Evolutionary conservation across 441 rosid genomes (phyloP).

Genomic region (Pelargonium australe): DNA sequence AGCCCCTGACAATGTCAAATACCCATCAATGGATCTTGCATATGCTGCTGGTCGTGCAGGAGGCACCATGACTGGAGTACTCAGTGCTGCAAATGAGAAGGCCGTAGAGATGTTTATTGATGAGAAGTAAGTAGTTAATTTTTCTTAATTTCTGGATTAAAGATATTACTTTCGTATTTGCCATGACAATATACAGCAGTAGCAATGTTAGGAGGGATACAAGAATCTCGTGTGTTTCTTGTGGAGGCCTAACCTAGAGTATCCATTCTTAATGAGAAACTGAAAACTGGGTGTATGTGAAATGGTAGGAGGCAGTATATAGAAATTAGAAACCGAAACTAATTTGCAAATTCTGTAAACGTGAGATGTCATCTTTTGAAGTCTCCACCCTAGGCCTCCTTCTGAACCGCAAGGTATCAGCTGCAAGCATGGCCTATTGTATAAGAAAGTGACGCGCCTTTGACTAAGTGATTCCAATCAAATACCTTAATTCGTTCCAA

Average conservation of each 20-base stretch:
- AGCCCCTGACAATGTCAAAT: constrained; percentile 79
- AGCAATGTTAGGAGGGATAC: not conserved
- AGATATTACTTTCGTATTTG: not conserved
- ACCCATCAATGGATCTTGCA: constrained; percentile 88
- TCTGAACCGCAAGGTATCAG: no score
- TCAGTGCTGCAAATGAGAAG: constrained; percentile 93
- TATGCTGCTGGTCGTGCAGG: constrained; percentile 49
- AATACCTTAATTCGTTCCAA: no score
- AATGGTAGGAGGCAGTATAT: no score
- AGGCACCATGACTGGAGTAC: constrained; percentile 57
- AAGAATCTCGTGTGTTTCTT: not conserved
- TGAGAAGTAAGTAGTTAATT: constrained; percentile 50
- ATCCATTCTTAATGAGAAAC: no score
- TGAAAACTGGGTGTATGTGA: no score
- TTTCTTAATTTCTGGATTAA: not conserved
- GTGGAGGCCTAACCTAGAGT: not conserved
- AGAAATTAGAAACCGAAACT: no score
- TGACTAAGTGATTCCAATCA: no score
- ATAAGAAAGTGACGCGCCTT: no score
- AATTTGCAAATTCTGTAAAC: no score
- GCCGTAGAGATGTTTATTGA: constrained; percentile 83
- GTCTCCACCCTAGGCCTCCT: no score
- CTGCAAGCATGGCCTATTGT: no score
- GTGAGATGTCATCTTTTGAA: no score
- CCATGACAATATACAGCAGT: not conserved